Percentiles rank a stretch among this genome's conserved stretches.
Evolutionary conservation across 2,329 filamentous ascomycete species (phyloP).

Genomic region (Neonectria coccinea): DNA sequence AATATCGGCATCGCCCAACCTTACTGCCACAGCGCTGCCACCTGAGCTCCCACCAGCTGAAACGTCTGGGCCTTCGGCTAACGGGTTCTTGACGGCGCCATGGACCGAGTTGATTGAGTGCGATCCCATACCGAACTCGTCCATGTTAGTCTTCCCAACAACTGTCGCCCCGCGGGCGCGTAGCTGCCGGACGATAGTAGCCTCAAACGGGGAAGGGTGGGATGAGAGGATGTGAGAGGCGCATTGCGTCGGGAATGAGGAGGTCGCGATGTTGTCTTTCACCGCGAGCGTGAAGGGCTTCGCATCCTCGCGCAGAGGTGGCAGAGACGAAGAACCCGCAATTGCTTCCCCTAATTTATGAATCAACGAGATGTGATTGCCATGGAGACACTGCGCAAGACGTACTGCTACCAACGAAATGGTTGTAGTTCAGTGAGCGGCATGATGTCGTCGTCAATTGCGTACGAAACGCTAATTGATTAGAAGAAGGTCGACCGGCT

Average conservation of each 20-base stretch:
- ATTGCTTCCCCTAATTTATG: conserved; percentile 29
- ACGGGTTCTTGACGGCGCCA: conserved; percentile 70
- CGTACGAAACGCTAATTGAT: conserved; percentile 9
- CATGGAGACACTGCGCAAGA: conserved; percentile 16
- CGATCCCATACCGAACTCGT: conserved; percentile 96
- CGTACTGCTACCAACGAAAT: conserved; percentile 52
- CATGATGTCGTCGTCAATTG: conserved; percentile 36
- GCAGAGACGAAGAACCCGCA: conserved; percentile 16
- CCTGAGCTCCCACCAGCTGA: conserved; percentile 93
- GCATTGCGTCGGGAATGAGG: conserved; percentile 80
- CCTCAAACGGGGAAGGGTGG: conserved; percentile 82
- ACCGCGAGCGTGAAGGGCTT: conserved; percentile 66
- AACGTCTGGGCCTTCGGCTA: conserved; percentile 53
- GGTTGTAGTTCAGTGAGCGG: conserved; percentile 50
- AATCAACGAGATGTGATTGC: conserved; percentile 7
- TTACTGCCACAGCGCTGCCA: conserved; percentile 89
- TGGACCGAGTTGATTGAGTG: conserved; percentile 79
- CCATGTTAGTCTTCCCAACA: conserved; percentile 89
- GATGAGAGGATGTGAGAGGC: conserved; percentile 79
- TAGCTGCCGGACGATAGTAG: conserved; percentile 80
- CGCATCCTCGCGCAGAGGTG: conserved; percentile 37
- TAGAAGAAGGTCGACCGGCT: conserved; percentile 1
- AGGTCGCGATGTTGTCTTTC: conserved; percentile 83
- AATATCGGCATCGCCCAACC: conserved; percentile 65
- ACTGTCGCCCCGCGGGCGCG: conserved; percentile 71